Percentiles rank a stretch among this genome's conserved stretches.
phyloP scores from a whole-genome alignment of 345 rosid species.

The Eucalyptus pumila region DNA sequence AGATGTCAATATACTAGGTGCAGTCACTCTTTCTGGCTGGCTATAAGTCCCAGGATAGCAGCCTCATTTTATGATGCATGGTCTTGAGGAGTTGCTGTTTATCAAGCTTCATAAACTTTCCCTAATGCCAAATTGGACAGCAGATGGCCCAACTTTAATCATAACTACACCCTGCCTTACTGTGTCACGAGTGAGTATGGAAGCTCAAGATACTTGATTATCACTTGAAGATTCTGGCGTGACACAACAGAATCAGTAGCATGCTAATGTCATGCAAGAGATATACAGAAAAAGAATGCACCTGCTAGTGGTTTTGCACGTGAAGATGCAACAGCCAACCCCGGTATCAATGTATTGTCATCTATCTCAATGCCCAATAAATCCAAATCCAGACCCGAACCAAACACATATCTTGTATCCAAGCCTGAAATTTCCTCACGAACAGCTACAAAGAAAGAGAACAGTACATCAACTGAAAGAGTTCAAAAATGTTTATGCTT shows the following conservation, averaged over 20 bases:
- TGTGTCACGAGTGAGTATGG: neutral
- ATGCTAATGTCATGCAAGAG: neutral
- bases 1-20: neutral
- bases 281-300: slow-evolving; percentile 1
- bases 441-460: slow-evolving; percentile 29
- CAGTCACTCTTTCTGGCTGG: neutral
- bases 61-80: neutral
- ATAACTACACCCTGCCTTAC: neutral
- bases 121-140: neutral
- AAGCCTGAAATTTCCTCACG: slow-evolving; percentile 57
- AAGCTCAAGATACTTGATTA: neutral
- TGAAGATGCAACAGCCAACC: slow-evolving; percentile 86
- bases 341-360: slow-evolving; percentile 71
- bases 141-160: neutral
- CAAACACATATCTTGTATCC: slow-evolving; percentile 51
- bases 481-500: neutral
- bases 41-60: neutral
- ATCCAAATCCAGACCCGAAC: slow-evolving; percentile 86
- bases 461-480: neutral
- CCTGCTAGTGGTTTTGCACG: slow-evolving; percentile 92
- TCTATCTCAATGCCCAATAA: slow-evolving; percentile 75
- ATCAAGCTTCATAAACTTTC: neutral
- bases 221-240: neutral
- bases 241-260: neutral
- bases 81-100: neutral